Conservation (phyloP, 2,329 filamentous ascomycete species). For the Aspergillus ibericus region DNA sequence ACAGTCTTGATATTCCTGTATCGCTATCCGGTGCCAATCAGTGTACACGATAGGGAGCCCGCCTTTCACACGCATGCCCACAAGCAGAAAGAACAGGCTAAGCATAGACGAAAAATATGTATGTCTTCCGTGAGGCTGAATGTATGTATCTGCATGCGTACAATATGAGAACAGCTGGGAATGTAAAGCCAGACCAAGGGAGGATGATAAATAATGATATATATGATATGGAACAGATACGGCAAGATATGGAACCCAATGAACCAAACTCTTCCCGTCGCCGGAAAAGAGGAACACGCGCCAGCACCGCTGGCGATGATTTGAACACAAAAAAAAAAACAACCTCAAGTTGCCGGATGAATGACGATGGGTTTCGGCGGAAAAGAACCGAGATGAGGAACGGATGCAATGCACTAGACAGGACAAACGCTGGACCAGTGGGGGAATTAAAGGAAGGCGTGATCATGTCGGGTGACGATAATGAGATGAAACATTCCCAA, state of each 20-base stretch:
- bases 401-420: conserved; percentile 12
- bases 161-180: neutral
- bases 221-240: conserved; percentile 5
- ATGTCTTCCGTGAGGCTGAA: neutral
- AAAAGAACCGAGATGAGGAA: conserved; percentile 14
- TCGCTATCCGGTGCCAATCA: conserved; percentile 2
- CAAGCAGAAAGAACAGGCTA: neutral
- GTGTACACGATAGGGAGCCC: conserved; percentile 1
- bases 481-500: conserved; percentile 20
- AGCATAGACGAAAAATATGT: neutral
- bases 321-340: conserved; percentile 3
- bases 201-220: neutral
- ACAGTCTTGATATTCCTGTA: neutral
- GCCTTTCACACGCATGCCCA: neutral
- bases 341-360: conserved; percentile 6
- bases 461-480: conserved; percentile 15
- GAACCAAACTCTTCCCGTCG: conserved; percentile 1
- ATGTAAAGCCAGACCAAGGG: neutral
- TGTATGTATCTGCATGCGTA: conserved; percentile 4
- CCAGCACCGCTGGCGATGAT: conserved; percentile 18
- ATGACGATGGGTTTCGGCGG: neutral
- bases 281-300: conserved; percentile 9
- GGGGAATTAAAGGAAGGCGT: conserved; percentile 19
- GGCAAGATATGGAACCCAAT: conserved; percentile 5
- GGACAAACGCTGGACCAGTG: conserved; percentile 8